phyloP scores from a whole-genome alignment of 768 basidiomycete species.

The Leccinellum luteum region DNA sequence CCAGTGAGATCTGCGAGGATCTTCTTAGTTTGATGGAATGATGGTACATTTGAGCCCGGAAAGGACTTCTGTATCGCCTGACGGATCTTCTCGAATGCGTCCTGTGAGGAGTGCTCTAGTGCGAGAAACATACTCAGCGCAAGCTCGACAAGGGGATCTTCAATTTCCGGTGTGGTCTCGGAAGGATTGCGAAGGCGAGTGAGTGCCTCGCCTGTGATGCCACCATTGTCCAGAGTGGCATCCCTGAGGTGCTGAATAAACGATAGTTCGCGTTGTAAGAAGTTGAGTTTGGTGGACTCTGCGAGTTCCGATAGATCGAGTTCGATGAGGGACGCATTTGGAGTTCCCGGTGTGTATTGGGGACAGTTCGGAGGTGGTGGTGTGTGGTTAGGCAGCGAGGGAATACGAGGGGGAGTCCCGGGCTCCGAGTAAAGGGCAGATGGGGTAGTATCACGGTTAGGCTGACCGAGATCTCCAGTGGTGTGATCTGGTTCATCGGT shows the following conservation, averaged over 20 bases:
- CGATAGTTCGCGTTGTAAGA: not conserved
- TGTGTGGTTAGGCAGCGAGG: too few relatives aligned
- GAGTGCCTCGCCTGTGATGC: not conserved
- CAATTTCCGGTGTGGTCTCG: not conserved
- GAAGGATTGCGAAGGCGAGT: not conserved
- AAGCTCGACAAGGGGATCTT: not conserved
- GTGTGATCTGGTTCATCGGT: too few relatives aligned
- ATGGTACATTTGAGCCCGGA: not conserved
- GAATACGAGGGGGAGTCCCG: too few relatives aligned
- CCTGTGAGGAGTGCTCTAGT: not conserved
- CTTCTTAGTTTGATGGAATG: not conserved
- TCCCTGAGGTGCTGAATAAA: not conserved
- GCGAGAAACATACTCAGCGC: not conserved
- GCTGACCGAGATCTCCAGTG: too few relatives aligned
- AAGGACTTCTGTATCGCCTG: not conserved
- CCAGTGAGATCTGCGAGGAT: not conserved
- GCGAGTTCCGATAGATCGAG: not conserved
- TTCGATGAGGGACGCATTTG: not conserved
- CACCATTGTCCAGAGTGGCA: not conserved
- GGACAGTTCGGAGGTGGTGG: not conserved
- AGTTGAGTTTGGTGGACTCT: not conserved
- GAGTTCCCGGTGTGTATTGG: too few relatives aligned
- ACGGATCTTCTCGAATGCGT: not conserved
- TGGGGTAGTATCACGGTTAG: too few relatives aligned
- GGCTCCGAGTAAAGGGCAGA: too few relatives aligned